Conservation (phyloP, 1,284 basidiomycete genomes). For the Trichosporon sp. region DNA sequence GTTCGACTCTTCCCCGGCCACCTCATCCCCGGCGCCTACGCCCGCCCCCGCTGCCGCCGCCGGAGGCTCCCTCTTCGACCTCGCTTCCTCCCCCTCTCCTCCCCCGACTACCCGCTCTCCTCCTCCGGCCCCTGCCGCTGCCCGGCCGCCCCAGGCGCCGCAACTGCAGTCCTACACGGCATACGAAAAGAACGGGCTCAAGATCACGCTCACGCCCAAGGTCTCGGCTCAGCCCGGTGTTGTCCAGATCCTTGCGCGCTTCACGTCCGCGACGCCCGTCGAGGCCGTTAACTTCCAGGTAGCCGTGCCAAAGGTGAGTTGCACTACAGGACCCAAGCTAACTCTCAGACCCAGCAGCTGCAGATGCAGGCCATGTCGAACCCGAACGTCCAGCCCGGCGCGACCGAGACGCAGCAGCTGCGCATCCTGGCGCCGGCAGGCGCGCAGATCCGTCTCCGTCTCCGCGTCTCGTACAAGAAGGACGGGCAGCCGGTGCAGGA, state of each 20-base stretch:
- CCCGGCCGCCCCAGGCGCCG: conserved; percentile 50
- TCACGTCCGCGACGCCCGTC: conserved; percentile 69
- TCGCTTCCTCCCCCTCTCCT: conserved; percentile 37
- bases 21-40: conserved; percentile 24
- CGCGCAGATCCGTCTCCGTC: conserved; percentile 77
- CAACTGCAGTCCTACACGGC: conserved; percentile 75
- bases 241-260: conserved; percentile 85
- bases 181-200: conserved; percentile 87
- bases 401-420: conserved; percentile 92
- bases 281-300: conserved; percentile 88
- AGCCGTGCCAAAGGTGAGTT: conserved; percentile 87
- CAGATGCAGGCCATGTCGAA: conserved; percentile 98
- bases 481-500: conserved; percentile 77
- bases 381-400: conserved; percentile 72
- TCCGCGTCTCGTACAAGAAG: conserved; percentile 77
- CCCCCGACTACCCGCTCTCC: conserved; percentile 15
- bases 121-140: conserved; percentile 29
- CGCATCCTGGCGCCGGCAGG: conserved; percentile 83
- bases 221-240: conserved; percentile 78
- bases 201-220: conserved; percentile 86
- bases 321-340: conserved; percentile 14
- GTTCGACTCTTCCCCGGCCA: conserved; percentile 64
- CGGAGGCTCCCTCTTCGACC: conserved; percentile 48
- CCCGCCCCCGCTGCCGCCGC: conserved; percentile 49
- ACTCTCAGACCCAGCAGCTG: conserved; percentile 82